phyloP scores from a whole-genome alignment of 345 rosid species.

The Dimocarpus longan region DNA sequence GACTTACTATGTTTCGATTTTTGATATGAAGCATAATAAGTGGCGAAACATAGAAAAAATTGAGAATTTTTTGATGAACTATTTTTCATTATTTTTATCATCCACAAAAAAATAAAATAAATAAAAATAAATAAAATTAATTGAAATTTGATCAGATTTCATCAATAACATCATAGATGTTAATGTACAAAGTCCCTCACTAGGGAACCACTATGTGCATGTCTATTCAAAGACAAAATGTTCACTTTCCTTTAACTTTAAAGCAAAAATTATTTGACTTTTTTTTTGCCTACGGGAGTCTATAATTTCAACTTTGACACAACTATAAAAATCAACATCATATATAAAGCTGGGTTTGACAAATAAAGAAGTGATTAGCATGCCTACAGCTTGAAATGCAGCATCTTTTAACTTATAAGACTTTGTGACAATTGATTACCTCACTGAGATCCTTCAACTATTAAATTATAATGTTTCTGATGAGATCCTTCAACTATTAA shows the following conservation, averaged over 20 bases:
- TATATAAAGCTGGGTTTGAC: neutral
- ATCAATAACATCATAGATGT: too few species aligned
- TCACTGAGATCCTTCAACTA: neutral
- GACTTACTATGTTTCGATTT: too few species aligned
- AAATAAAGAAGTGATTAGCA: neutral
- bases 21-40: too few species aligned
- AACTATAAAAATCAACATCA: neutral
- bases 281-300: neutral
- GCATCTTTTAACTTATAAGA: neutral
- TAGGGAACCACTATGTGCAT: neutral
- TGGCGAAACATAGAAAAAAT: too few species aligned
- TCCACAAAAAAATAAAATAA: too few species aligned
- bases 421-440: neutral
- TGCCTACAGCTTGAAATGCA: neutral
- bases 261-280: neutral
- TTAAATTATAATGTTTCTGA: neutral
- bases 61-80: too few species aligned
- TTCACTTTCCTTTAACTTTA: neutral
- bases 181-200: neutral
- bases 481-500: slow-evolving; percentile 1
- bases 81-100: too few species aligned
- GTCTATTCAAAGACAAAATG: neutral
- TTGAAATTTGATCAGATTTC: neutral
- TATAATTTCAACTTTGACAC: neutral
- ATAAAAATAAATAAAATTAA: too few species aligned